These are phyloP conservation scores for Penicillium cataractarum DNA, from an alignment of 495 filamentous ascomycete species.

Conservation along the genomic window DNA sequence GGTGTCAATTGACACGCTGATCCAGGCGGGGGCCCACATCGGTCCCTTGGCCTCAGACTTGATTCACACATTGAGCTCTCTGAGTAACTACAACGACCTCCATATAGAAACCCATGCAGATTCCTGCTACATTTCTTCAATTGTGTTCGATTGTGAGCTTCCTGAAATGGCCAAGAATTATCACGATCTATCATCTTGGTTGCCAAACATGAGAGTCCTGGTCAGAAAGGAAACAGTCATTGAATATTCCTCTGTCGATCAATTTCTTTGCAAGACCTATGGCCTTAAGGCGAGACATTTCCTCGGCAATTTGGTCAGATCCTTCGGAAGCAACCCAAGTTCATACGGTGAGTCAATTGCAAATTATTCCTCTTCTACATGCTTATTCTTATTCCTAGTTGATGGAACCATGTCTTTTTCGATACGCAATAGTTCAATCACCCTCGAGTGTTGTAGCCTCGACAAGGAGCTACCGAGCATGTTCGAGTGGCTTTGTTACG, in stretches of 20 bases:
- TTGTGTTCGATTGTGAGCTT: background rate
- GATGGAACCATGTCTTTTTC: no score
- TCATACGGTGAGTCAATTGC: no score
- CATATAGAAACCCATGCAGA: no score
- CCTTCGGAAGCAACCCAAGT: no score
- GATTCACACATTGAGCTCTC: no score
- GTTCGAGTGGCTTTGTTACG: no score
- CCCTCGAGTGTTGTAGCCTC: no score
- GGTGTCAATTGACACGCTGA: background rate
- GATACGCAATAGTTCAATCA: no score
- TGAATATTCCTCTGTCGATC: background rate
- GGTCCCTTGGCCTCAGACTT: background rate
- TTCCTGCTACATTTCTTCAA: background rate
- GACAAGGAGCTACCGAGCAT: no score
- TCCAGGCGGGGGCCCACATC: background rate
- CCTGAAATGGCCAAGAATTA: background rate
- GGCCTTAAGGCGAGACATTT: background rate
- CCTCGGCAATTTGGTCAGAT: background rate
- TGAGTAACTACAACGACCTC: no score
- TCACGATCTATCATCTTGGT: background rate
- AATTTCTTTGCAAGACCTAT: background rate
- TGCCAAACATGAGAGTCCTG: background rate
- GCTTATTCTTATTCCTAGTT: no score
- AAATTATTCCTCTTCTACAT: no score
- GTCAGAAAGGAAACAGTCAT: background rate